A percentile compares a stretch with the other conserved stretches of the same genome.
phyloP scores from a whole-genome alignment of 2,329 filamentous ascomycete genomes.

The Colletotrichum australisinense region DNA sequence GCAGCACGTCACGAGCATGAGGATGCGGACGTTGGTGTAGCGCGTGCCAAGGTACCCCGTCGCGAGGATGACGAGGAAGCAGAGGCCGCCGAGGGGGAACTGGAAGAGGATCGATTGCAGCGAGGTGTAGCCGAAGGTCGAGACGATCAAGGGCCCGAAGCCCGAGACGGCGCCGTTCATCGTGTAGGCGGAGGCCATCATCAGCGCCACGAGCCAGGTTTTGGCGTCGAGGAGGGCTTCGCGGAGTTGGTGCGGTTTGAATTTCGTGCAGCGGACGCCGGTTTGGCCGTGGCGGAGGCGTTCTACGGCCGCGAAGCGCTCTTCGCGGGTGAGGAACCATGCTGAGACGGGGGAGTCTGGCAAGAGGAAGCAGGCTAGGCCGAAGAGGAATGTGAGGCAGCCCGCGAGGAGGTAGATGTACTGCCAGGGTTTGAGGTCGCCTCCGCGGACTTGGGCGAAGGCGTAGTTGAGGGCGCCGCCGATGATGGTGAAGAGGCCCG shows the following conservation, averaged over 20 bases:
- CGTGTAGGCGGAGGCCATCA: constrained; percentile 78
- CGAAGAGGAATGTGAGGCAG: constrained; percentile 72
- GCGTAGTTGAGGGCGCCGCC: constrained; percentile 75
- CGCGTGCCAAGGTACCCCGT: constrained; percentile 73
- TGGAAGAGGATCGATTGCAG: constrained; percentile 78
- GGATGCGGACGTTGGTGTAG: constrained; percentile 71
- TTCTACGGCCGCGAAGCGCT: constrained; percentile 74
- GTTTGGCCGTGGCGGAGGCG: constrained; percentile 71
- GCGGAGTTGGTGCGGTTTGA: constrained; percentile 69
- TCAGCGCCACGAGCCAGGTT: constrained; percentile 71
- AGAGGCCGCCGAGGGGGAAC: constrained; percentile 79
- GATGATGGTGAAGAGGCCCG: constrained; percentile 70
- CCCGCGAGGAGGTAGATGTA: constrained; percentile 78
- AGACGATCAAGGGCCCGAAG: constrained; percentile 78
- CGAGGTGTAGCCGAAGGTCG: constrained; percentile 74
- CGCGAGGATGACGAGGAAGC: constrained; percentile 72
- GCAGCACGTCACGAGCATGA: constrained; percentile 74
- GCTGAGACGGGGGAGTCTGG: constrained; percentile 75
- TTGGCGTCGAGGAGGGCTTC: constrained; percentile 71
- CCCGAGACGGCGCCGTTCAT: constrained; percentile 78
- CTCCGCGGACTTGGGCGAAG: constrained; percentile 71
- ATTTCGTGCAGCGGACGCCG: constrained; percentile 69
- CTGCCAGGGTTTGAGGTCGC: constrained; percentile 71
- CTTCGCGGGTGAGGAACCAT: constrained; percentile 74
- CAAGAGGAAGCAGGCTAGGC: constrained; percentile 71